Base-by-base conservation (phyloP, 2,329 filamentous ascomycete species). In the Pseudocercospora musae region DNA sequence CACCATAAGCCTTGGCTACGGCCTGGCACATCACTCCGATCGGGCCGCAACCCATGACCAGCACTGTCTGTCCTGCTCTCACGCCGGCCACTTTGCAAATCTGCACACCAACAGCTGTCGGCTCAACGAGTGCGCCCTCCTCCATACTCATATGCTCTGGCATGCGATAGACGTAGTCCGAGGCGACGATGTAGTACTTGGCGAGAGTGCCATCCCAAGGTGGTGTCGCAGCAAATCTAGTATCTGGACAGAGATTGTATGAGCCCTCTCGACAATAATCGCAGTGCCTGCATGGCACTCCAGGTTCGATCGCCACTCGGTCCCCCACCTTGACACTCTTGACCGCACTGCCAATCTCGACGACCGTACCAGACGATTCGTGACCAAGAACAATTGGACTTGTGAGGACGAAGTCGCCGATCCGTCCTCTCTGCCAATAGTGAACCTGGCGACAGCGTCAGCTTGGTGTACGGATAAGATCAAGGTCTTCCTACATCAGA, bases 1-100 rank as follows among this genome's bases (percentile, higher is more conserved):
- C 92, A 10, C 93, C 93, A 70, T 90, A 94, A 0, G 90, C 88
- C 68, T 84, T 86, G 9, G 92, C 91, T 1, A 96, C 92, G 4
- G 91, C 91, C 33, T 89, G 90, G 79, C 91, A 96, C 54, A 96
- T 83, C 29, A 96, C 81, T 4, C 93, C 93, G 2, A 97, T 91
- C 1, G 79, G 79, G 0, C 79, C 79, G 9, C 77, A 78, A 11
- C 79, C 79, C 58, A 80, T 80, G 0, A 81, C 77, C 1, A 80
- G 75, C 0, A 81, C 77, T 1, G 69, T 74, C 61, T 79, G 77
- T 2, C 76, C 76, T 0, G 76, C 76, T 68, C 73, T 72, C 31
- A 80, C 69, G 25, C 66, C 67, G 0, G 77, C 78, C 66, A 78
- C 75, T 50, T 74, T 71, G 6, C 55, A 49, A 9, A 81, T 80